Percentiles rank a stretch among this genome's conserved stretches.
phyloP scores from a whole-genome alignment of 1,284 basidiomycete species.

The Boletus mariae region DNA sequence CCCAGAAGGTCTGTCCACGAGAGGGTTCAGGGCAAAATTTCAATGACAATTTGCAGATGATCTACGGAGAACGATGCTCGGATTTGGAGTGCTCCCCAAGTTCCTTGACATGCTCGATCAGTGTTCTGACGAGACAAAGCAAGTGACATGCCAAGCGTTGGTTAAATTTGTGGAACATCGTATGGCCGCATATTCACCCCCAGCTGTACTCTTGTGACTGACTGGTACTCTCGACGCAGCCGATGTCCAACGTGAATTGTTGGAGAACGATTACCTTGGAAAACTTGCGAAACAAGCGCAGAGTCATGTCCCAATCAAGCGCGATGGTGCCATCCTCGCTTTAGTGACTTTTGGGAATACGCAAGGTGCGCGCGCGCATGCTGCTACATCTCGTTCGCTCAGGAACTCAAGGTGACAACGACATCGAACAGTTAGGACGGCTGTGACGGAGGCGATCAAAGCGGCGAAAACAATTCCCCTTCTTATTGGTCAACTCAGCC shows the following conservation, averaged over 20 bases:
- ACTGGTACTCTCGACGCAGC: slow-evolving; percentile 8
- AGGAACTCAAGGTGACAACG: slow-evolving; percentile 1
- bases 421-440: neutral
- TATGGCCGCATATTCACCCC: slow-evolving; percentile 1
- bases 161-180: slow-evolving; percentile 19
- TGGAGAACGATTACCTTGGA: slow-evolving; percentile 6
- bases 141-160: slow-evolving; percentile 13
- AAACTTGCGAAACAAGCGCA: slow-evolving; percentile 18
- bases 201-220: neutral
- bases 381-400: neutral
- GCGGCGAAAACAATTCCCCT: slow-evolving; percentile 13
- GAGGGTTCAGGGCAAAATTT: neutral
- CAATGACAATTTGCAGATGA: slow-evolving; percentile 11
- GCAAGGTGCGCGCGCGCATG: slow-evolving; percentile 5
- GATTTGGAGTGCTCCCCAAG: slow-evolving; percentile 10
- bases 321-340: slow-evolving; percentile 21
- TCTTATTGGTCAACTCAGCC: slow-evolving; percentile 17
- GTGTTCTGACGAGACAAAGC: slow-evolving; percentile 22
- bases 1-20: slow-evolving; percentile 19
- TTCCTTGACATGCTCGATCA: slow-evolving; percentile 23
- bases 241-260: slow-evolving; percentile 11
- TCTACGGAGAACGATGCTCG: slow-evolving; percentile 19
- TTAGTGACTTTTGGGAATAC: slow-evolving; percentile 16
- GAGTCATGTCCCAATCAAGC: slow-evolving; percentile 3
- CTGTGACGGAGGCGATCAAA: slow-evolving; percentile 17